Evolutionary conservation across 176 grass and related monocot genomes (phyloP).

Genomic region (Oryza longistaminata): DNA sequence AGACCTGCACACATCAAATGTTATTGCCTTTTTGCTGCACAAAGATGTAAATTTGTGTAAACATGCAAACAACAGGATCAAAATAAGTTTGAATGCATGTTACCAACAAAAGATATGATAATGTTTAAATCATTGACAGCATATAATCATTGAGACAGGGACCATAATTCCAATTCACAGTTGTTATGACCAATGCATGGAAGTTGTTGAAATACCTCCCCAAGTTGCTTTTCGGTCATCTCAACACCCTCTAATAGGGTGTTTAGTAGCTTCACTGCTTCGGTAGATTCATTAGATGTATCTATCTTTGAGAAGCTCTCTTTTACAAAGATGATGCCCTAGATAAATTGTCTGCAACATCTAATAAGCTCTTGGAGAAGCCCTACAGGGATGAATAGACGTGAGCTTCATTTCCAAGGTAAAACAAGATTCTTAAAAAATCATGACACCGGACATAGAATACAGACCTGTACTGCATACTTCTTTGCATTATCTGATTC

Average conservation of each 20-base stretch:
- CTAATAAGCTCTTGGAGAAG: slow-evolving; percentile 60
- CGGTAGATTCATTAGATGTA: slow-evolving; percentile 50
- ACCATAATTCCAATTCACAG: not conserved
- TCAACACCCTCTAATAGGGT: slow-evolving; percentile 67
- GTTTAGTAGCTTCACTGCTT: slow-evolving; percentile 53
- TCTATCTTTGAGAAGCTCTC: slow-evolving; percentile 65
- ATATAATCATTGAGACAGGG: not conserved
- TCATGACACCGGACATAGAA: not conserved
- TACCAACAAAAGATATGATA: not conserved
- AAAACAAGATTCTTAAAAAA: not conserved
- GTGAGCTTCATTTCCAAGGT: not conserved
- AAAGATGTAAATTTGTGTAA: not conserved
- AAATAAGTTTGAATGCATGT: not conserved
- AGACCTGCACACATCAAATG: slow-evolving; percentile 34
- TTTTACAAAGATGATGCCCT: slow-evolving; percentile 55
- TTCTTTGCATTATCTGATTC: slow-evolving; percentile 63
- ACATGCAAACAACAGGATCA: not conserved
- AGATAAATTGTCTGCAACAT: slow-evolving; percentile 62
- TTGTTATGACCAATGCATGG: not conserved
- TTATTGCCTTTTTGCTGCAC: not conserved
- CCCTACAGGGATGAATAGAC: slow-evolving; percentile 14
- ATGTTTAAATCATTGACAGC: not conserved
- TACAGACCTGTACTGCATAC: slow-evolving; percentile 58
- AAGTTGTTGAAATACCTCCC: slow-evolving; percentile 42
- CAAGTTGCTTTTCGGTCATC: slow-evolving; percentile 77